These are phyloP conservation scores for Arthrobotrys megalospora DNA, from an alignment of 2,329 filamentous ascomycete species.

Conservation along the genomic window DNA sequence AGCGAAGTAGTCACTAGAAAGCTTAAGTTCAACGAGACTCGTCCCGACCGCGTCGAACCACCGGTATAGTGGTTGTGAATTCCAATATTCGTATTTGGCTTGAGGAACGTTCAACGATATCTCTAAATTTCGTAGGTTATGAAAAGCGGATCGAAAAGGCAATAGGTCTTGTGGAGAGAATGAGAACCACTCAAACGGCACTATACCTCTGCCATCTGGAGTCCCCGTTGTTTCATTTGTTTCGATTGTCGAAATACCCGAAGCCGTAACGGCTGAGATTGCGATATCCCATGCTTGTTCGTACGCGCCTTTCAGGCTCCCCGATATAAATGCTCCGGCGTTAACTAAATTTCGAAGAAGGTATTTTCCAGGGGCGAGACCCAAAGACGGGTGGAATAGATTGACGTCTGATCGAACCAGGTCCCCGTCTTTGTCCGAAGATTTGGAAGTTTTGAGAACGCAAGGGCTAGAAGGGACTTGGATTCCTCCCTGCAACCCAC, in stretches of 20 bases:
- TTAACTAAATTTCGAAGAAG: constrained; percentile 22
- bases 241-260: constrained; percentile 19
- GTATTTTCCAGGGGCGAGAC: constrained; percentile 5
- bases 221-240: constrained; percentile 19
- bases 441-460: constrained; percentile 34
- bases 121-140: constrained; percentile 16
- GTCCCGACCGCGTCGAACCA: constrained; percentile 25
- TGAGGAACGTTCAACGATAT: background rate
- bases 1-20: constrained; percentile 3
- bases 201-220: constrained; percentile 13
- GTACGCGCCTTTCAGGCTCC: constrained; percentile 20
- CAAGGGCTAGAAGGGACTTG: constrained; percentile 18
- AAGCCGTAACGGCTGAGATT: constrained; percentile 8
- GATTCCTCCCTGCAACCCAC: constrained; percentile 15
- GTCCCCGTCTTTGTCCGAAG: background rate
- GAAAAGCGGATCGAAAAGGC: constrained; percentile 5
- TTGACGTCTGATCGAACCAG: constrained; percentile 37
- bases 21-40: constrained; percentile 17
- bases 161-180: constrained; percentile 12
- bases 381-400: constrained; percentile 21
- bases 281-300: constrained; percentile 24
- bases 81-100: background rate
- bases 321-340: constrained; percentile 5
- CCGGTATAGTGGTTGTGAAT: constrained; percentile 19
- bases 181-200: constrained; percentile 25